phyloP scores from a whole-genome alignment of 495 filamentous ascomycete species.

The Lophium mytilinum region DNA sequence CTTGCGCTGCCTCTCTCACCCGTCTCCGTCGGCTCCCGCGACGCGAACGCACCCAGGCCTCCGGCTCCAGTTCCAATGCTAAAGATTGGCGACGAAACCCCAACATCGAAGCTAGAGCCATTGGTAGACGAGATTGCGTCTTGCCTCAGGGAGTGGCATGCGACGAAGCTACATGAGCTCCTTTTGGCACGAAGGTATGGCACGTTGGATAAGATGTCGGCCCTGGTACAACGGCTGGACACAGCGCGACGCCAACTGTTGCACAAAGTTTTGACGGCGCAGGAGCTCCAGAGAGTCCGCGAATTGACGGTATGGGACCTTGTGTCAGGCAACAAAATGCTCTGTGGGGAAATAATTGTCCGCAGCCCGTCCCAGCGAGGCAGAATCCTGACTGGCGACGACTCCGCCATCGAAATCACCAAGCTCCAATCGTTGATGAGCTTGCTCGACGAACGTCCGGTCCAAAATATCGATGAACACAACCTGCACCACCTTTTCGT shows the following conservation, averaged over 20 bases:
- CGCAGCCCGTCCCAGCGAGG: slow-evolving; percentile 77
- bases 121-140: slow-evolving; percentile 96
- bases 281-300: slow-evolving; percentile 67
- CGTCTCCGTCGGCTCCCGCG: slow-evolving; percentile 35
- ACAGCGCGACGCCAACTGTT: slow-evolving; percentile 78
- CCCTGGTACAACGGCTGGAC: slow-evolving; percentile 71
- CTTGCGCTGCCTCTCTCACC: slow-evolving; percentile 22
- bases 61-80: slow-evolving; percentile 93
- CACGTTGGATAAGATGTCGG: slow-evolving; percentile 70
- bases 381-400: slow-evolving; percentile 78
- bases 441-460: slow-evolving; percentile 72
- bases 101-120: slow-evolving; percentile 78
- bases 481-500: slow-evolving; percentile 78
- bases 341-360: slow-evolving; percentile 87
- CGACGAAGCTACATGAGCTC: slow-evolving; percentile 91
- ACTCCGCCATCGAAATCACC: slow-evolving; percentile 86
- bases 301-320: slow-evolving; percentile 92
- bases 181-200: slow-evolving; percentile 73
- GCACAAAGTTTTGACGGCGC: slow-evolving; percentile 81
- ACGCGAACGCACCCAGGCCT: slow-evolving; percentile 62
- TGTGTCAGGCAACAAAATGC: slow-evolving; percentile 85
- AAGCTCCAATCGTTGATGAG: slow-evolving; percentile 93
- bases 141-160: slow-evolving; percentile 95
- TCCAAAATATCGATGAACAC: slow-evolving; percentile 54
- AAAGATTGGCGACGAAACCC: slow-evolving; percentile 93